These are phyloP conservation scores for Cercospora zeae-maydis DNA, from an alignment of 2,329 filamentous ascomycete genomes.

Conservation along the genomic window DNA sequence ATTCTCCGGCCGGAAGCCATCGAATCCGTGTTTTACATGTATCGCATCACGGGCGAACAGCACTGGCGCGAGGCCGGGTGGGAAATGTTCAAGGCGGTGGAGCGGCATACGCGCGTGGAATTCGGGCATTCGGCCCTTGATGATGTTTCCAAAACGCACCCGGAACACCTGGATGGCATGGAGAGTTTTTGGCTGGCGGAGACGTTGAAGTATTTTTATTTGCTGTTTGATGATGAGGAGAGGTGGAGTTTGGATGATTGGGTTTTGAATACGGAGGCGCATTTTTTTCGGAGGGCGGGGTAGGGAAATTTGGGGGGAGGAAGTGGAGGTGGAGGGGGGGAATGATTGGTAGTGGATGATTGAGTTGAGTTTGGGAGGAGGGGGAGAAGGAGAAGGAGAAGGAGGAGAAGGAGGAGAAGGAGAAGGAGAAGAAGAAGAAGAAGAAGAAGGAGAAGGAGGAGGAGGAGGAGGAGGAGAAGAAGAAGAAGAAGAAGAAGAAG, in stretches of 20 bases:
- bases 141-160: constrained; percentile 52
- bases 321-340: not conserved
- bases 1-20: constrained; percentile 69
- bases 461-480: too few species aligned
- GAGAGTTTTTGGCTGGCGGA: constrained; percentile 87
- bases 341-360: too few species aligned
- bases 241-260: constrained; percentile 65
- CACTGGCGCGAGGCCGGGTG: constrained; percentile 77
- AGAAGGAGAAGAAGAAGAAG: too few species aligned
- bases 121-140: constrained; percentile 67
- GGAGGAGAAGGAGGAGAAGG: too few species aligned
- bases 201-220: constrained; percentile 88
- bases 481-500: too few species aligned
- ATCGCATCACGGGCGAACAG: constrained; percentile 78
- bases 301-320: not conserved
- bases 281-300: constrained; percentile 42
- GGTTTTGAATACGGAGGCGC: constrained; percentile 59
- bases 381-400: too few species aligned
- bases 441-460: too few species aligned
- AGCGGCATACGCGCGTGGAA: constrained; percentile 61
- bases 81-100: constrained; percentile 75
- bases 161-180: constrained; percentile 60
- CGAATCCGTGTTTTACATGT: constrained; percentile 85
- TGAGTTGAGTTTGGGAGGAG: too few species aligned
- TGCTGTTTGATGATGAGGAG: constrained; percentile 70